Conservation (phyloP, 2,329 filamentous ascomycete species). For the Alternaria sp. region DNA sequence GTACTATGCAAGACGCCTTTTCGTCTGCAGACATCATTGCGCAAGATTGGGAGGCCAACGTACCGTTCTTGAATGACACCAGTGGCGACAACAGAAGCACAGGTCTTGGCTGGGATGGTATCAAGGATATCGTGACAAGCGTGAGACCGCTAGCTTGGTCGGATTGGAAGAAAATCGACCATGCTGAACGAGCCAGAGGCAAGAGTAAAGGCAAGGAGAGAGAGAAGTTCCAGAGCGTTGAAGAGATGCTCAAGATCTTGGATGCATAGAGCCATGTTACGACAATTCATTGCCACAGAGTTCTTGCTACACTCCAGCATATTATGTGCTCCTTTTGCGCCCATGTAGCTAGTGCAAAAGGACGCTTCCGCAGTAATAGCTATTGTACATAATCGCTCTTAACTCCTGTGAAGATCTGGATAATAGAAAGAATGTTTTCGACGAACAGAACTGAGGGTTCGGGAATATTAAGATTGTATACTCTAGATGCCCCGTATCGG, state of each 20-base stretch:
- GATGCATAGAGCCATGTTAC: slow-evolving; percentile 18
- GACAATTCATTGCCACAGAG: not conserved
- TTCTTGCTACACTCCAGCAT: too few species aligned
- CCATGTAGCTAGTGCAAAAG: not conserved
- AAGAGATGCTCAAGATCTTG: slow-evolving; percentile 65
- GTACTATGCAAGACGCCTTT: slow-evolving; percentile 95
- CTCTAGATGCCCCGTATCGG: not conserved
- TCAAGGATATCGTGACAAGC: slow-evolving; percentile 67
- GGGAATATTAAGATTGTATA: not conserved
- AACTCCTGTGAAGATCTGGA: not conserved
- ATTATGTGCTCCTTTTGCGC: not conserved
- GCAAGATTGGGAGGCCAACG: slow-evolving; percentile 71
- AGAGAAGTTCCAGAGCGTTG: slow-evolving; percentile 68
- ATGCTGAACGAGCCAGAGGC: slow-evolving; percentile 75
- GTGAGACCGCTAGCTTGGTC: slow-evolving; percentile 77
- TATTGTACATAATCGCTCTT: not conserved
- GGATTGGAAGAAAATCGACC: slow-evolving; percentile 87
- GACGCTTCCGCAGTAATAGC: not conserved
- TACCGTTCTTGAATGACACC: slow-evolving; percentile 59
- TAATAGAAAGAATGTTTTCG: too few species aligned
- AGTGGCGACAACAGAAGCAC: slow-evolving; percentile 46
- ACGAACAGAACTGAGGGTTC: too few species aligned
- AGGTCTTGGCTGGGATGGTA: slow-evolving; percentile 76
- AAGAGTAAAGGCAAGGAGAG: slow-evolving; percentile 74
- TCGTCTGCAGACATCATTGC: slow-evolving; percentile 83